phyloP scores from a whole-genome alignment of 768 basidiomycete species.

The Mycena venus region DNA sequence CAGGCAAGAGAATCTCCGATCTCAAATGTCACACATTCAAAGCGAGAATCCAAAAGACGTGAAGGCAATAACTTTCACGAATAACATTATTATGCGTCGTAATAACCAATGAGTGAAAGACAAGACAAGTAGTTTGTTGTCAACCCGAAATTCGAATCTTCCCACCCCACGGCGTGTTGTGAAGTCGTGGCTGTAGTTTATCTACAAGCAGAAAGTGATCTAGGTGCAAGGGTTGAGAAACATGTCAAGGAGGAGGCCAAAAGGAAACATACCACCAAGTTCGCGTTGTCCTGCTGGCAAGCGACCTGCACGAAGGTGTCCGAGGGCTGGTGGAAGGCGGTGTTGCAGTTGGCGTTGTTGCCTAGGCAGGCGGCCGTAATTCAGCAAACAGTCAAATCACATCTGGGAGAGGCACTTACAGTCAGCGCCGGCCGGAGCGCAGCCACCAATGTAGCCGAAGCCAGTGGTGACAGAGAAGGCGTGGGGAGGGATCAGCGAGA shows the following conservation, averaged over 20 bases:
- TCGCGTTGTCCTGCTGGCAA: conserved; percentile 48
- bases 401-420: conserved; percentile 34
- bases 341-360: conserved; percentile 42
- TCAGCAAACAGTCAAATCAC: neutral
- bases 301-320: conserved; percentile 48
- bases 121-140: too few species aligned
- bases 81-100: neutral
- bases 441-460: conserved; percentile 47
- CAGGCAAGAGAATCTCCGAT: neutral
- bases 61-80: neutral
- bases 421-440: conserved; percentile 42
- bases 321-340: conserved; percentile 45
- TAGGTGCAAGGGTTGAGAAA: neutral
- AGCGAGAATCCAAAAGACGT: neutral
- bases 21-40: neutral
- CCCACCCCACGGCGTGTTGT: too few species aligned
- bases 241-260: neutral
- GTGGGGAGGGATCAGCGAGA: conserved; percentile 49
- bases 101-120: too few species aligned
- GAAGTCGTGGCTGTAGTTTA: neutral
- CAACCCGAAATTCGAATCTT: too few species aligned
- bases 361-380: conserved; percentile 35
- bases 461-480: conserved; percentile 50
- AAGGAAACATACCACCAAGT: conserved; percentile 17
- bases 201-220: conserved; percentile 20